phyloP scores from a whole-genome alignment of 2,329 filamentous ascomycete species.

The Phyllosticta citriasiana region DNA sequence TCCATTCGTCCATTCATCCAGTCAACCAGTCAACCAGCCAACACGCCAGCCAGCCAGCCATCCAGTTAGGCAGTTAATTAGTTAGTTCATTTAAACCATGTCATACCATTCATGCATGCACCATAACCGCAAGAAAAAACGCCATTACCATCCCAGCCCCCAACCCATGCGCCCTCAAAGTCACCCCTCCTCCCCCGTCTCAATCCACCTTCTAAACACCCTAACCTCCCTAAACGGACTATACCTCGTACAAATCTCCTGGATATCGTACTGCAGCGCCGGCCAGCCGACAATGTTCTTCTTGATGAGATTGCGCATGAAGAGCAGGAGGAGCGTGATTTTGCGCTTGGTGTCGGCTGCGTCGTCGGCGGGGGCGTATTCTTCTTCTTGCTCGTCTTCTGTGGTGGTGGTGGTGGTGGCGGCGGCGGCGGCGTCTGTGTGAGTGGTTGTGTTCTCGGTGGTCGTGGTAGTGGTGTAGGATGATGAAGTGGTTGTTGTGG shows the following conservation, averaged over 20 bases:
- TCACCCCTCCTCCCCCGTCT: conserved; percentile 7
- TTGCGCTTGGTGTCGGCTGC: conserved; percentile 27
- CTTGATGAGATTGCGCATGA: conserved; percentile 28
- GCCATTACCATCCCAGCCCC: too few species aligned
- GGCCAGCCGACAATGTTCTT: conserved; percentile 21
- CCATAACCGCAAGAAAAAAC: too few species aligned
- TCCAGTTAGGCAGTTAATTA: too few species aligned
- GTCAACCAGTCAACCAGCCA: too few species aligned
- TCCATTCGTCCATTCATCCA: too few species aligned
- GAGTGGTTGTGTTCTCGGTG: neutral
- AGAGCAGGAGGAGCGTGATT: conserved; percentile 28
- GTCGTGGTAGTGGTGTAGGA: neutral
- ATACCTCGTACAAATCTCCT: conserved; percentile 31
- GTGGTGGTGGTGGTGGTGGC: too few species aligned
- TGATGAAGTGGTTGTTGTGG: neutral
- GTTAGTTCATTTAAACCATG: too few species aligned
- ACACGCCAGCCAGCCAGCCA: too few species aligned
- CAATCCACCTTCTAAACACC: conserved; percentile 22
- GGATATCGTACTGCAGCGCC: conserved; percentile 29
- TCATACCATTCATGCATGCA: too few species aligned
- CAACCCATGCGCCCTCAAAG: too few species aligned
- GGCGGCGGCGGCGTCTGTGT: neutral
- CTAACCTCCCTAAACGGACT: conserved; percentile 32
- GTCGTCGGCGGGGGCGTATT: conserved; percentile 16
- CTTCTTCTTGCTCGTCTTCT: neutral